Evolutionary conservation across 2,329 filamentous ascomycete species (phyloP), one percentile per base, ranked within the genome.

Genomic region (Aspergillus oerlinghausenensis): DNA sequence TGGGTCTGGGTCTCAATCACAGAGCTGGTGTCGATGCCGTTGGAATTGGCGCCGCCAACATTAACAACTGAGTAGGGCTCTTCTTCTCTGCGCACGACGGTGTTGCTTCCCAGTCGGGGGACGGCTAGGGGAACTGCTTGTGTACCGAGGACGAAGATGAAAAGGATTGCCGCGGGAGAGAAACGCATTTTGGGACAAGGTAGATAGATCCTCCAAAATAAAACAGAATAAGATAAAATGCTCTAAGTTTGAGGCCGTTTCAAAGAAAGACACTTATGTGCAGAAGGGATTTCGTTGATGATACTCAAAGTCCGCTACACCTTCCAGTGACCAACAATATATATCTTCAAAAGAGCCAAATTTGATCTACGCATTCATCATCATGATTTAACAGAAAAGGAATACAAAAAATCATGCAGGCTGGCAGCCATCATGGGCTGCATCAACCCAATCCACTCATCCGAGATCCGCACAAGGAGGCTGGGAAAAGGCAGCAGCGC

Each of bases 41-140:
- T 61, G 17, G 51, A 61, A 1, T 55, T 49, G 1, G 60, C 56
- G 21, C 67, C 69, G 25, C 65, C 70, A 21, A 71, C 71, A 58
- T 72, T 72, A 58, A 73, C 70, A 23, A 73, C 63, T 1, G 64
- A 58, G 52, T 73, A 73, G 2, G 58, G 52, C 28, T 57, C 52
- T 40, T 64, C 58, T 17, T 47, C 21, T 54, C 69, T 64, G 55
- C 67, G 68, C 52, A 60, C 56, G 25, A 68, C 47, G 35, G 65
- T 65, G 19, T 65, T 59, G 14, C 63, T 63, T 29, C 47, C 43
- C 17, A 26, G 43, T 47, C 61, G 62, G 7, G 55, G 52, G 32
- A 58, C 60, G 55, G 64, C 42, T 19, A 73, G 49, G 25, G 71
- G 71, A 1, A 68, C 63, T 29, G 70, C 70, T 14, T 67, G 66